Evolutionary conservation across 495 filamentous ascomycete species (phyloP), one percentile per base, ranked within the genome.

Genomic region (Aspergillus diversus): DNA sequence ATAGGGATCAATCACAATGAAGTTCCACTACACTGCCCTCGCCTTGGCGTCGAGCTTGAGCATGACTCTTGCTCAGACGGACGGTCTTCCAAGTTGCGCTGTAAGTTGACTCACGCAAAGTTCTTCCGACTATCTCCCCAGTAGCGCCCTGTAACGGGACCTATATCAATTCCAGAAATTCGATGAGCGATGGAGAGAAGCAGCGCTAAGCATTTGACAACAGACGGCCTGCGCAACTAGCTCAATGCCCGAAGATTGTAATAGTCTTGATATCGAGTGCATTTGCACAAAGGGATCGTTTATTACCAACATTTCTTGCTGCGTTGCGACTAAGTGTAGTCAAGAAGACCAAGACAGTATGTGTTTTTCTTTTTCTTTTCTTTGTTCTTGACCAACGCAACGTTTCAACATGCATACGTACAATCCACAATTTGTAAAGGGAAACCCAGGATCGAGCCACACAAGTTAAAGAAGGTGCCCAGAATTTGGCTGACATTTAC

Each of bases 281-380:
- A 91, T 93, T 67, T 96, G 92, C 77, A 66, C 61, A 11, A 77
- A 83, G 72, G 65, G 72, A 6, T 69, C 71, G 8, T 90, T 91
- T 78, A 79, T 96, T 60, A 66, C 50, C 39, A 64, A 73, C 35
- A 86, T 95, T 60, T 75, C 86, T 33, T 90, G 88, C 79, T 96
- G 92, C 71, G 78, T 96, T 7, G 69, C 73, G 31, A 69, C 66
- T 3, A 70, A 60, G 9, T 96, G 92, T 74, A 63, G 71, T 49
- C 7, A 61, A 1, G 71, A 72, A 0, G 88, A 90, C 43, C 84
- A 90, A 70, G 43, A 82, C 27, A 71, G 87, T 89, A 79, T 43
- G 77, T 73, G 62, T 43, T 53, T 53, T 32, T 32, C 3, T 53
- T 15, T 32, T 13, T 32, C 8, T 33, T 53, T 13, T 32, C 15